Evolutionary conservation across 768 basidiomycete genomes (phyloP).

Genomic region (Boletus eberwhitei): DNA sequence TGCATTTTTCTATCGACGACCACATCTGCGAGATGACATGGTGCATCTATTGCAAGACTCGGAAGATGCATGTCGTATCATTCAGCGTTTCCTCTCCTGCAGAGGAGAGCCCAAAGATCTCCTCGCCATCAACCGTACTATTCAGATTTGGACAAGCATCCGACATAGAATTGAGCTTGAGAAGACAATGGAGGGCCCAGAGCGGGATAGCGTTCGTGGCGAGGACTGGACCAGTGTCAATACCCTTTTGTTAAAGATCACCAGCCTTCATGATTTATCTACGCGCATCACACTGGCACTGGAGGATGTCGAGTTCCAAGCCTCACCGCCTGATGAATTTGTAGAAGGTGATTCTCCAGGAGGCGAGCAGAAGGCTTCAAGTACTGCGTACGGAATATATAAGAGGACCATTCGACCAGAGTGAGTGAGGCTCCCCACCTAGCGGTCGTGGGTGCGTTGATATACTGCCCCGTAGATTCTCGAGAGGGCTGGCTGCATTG

Average conservation of each 20-base stretch:
- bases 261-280: constrained; percentile 50
- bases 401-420: constrained; percentile 66
- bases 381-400: constrained; percentile 29
- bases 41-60: constrained; percentile 49
- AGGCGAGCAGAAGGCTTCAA: constrained; percentile 10
- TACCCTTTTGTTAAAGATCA: constrained; percentile 50
- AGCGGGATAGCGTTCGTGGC: constrained; percentile 16
- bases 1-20: constrained; percentile 58
- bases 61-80: constrained; percentile 71
- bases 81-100: constrained; percentile 72
- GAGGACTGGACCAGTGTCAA: constrained; percentile 59
- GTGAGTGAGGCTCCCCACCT: constrained; percentile 37
- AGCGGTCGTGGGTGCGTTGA: not conserved
- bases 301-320: constrained; percentile 26
- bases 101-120: constrained; percentile 68
- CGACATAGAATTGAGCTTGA: constrained; percentile 53
- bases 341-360: constrained; percentile 19
- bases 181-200: constrained; percentile 45
- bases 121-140: constrained; percentile 57
- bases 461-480: constrained; percentile 47
- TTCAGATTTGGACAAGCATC: constrained; percentile 57
- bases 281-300: constrained; percentile 53
- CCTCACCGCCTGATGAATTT: constrained; percentile 20
- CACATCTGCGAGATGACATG: constrained; percentile 65
- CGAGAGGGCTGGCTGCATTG: constrained; percentile 46